Conservation (phyloP, 2,329 filamentous ascomycete species). For the Chrysoporthe cubensis region DNA sequence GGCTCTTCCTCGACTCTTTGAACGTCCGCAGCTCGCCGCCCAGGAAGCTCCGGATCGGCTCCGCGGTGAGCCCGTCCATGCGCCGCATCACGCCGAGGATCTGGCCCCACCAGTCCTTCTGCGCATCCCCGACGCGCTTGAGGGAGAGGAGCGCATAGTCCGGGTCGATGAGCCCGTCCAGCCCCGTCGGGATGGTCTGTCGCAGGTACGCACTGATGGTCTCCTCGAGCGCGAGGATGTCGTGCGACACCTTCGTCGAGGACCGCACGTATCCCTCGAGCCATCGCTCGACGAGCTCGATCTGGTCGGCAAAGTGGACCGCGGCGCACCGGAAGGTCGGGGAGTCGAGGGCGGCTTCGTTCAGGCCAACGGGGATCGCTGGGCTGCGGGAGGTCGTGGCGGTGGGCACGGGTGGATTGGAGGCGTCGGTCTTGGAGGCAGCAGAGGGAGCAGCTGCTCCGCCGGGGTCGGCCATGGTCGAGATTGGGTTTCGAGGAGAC, state of each 20-base stretch:
- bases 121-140: constrained; percentile 81
- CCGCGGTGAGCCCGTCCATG: constrained; percentile 75
- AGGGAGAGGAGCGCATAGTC: constrained; percentile 92
- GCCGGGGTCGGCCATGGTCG: constrained; percentile 26
- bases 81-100: constrained; percentile 75
- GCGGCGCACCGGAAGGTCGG: constrained; percentile 91
- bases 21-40: constrained; percentile 79
- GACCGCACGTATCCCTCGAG: constrained; percentile 66
- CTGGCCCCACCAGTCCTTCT: constrained; percentile 84
- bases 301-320: constrained; percentile 86
- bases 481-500: not conserved
- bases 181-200: constrained; percentile 72
- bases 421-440: constrained; percentile 12
- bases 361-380: constrained; percentile 76
- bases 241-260: constrained; percentile 59
- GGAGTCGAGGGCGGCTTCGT: constrained; percentile 95
- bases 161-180: constrained; percentile 87
- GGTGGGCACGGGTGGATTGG: constrained; percentile 3
- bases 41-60: constrained; percentile 81
- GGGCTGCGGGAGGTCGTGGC: constrained; percentile 33
- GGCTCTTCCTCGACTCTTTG: constrained; percentile 76
- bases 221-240: constrained; percentile 75
- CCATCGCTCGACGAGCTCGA: constrained; percentile 91
- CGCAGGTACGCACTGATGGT: constrained; percentile 77
- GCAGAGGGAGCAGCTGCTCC: constrained; percentile 17